Conservation (phyloP, 805 yeast species). For the Starmera pachycereana region DNA sequence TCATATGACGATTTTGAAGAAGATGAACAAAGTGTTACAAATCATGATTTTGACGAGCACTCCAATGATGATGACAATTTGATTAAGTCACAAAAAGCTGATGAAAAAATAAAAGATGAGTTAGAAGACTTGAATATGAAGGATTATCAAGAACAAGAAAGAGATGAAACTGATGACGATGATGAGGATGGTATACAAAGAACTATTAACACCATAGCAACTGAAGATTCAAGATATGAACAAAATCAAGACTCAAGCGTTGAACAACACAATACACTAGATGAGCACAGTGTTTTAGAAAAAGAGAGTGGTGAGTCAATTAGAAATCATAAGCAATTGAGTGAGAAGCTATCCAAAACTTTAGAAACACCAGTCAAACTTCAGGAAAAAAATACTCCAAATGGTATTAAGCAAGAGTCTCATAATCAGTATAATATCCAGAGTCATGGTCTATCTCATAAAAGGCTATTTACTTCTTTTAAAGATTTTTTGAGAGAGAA, state of each 20-base stretch:
- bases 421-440: slow-evolving; percentile 12
- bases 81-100: no score
- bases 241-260: neutral
- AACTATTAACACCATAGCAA: neutral
- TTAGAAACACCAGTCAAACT: neutral
- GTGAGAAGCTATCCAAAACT: neutral
- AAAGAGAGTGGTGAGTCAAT: neutral
- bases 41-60: no score
- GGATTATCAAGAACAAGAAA: no score
- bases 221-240: neutral
- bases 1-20: no score
- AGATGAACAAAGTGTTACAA: no score
- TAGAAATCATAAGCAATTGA: neutral
- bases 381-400: neutral
- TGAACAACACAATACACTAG: neutral
- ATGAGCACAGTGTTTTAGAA: neutral
- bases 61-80: no score
- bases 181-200: neutral
- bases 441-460: slow-evolving; percentile 3
- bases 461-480: slow-evolving; percentile 4
- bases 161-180: neutral
- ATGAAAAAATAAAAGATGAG: neutral
- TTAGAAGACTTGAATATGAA: neutral
- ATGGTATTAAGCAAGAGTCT: slow-evolving; percentile 4
- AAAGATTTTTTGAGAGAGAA: slow-evolving; percentile 7